Conservation (phyloP, 2,329 filamentous ascomycete species). For the Eurotiales sp. region DNA sequence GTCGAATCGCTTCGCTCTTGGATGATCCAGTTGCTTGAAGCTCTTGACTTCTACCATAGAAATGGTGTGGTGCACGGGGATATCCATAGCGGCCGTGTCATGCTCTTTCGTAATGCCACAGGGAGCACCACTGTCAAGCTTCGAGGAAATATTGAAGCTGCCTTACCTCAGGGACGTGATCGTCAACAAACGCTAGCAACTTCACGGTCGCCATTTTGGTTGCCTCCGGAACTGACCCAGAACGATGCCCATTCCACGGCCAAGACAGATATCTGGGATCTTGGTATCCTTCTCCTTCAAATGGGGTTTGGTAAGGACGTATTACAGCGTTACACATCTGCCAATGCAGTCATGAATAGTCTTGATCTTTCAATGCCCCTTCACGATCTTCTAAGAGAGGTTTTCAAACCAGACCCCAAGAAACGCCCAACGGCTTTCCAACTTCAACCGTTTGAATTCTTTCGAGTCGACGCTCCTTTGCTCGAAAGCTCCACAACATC, state of each 20-base stretch:
- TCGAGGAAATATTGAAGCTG: conserved; percentile 47
- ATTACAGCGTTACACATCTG: conserved; percentile 72
- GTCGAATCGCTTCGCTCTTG: conserved; percentile 76
- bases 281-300: conserved; percentile 86
- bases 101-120: conserved; percentile 66
- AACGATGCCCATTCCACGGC: conserved; percentile 54
- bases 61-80: conserved; percentile 80
- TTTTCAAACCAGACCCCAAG: conserved; percentile 81
- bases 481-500: conserved; percentile 37
- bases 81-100: conserved; percentile 74
- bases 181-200: conserved; percentile 41
- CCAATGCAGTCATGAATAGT: conserved; percentile 67
- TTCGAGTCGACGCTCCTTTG: conserved; percentile 38
- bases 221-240: conserved; percentile 70
- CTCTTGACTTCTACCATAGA: conserved; percentile 79
- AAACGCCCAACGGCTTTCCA: conserved; percentile 82
- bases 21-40: conserved; percentile 89
- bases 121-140: conserved; percentile 65
- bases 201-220: conserved; percentile 77
- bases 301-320: conserved; percentile 87
- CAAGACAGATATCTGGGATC: conserved; percentile 93
- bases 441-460: conserved; percentile 53
- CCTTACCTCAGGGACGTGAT: conserved; percentile 47
- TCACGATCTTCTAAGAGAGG: conserved; percentile 73
- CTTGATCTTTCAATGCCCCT: conserved; percentile 70